These are phyloP conservation scores for Hippophae rhamnoides DNA, from an alignment of 306 rosid species.

Conservation along the genomic window DNA sequence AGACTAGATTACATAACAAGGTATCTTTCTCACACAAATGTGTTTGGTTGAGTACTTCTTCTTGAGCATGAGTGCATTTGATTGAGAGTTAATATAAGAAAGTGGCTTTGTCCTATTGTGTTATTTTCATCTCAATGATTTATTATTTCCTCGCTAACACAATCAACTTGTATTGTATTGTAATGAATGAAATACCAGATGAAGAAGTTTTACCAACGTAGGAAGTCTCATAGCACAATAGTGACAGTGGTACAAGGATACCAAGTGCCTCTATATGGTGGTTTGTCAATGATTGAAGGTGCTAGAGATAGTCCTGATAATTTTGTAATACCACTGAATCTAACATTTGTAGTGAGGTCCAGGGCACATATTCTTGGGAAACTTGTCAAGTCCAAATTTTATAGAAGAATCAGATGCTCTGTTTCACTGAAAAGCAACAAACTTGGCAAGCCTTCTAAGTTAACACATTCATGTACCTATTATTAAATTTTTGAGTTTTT, in stretches of 20 bases:
- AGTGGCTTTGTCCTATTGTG: no score
- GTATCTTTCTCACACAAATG: no score
- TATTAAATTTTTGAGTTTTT: slow-evolving; percentile 15
- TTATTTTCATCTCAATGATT: background rate
- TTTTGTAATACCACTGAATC: slow-evolving; percentile 52
- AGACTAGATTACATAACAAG: no score
- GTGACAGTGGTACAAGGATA: slow-evolving; percentile 43
- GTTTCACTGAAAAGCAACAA: slow-evolving; percentile 50
- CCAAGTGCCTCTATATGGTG: slow-evolving; percentile 81
- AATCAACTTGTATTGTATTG: background rate
- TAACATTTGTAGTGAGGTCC: slow-evolving; percentile 68
- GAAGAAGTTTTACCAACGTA: slow-evolving; percentile 39
- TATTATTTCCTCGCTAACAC: background rate
- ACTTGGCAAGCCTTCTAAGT: slow-evolving; percentile 51
- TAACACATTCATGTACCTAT: slow-evolving; percentile 51
- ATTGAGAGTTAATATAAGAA: no score
- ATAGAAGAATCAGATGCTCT: slow-evolving; percentile 48
- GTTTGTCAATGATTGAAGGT: slow-evolving; percentile 34
- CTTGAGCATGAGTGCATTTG: no score
- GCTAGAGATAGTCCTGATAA: slow-evolving; percentile 20
- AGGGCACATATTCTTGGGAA: slow-evolving; percentile 72
- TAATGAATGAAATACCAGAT: slow-evolving; percentile 31
- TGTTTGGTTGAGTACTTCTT: no score
- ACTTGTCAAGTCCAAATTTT: slow-evolving; percentile 71
- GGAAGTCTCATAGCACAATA: slow-evolving; percentile 44